Conservation (phyloP, 208 protist genomes). For the Trichomonas vaginalis region DNA sequence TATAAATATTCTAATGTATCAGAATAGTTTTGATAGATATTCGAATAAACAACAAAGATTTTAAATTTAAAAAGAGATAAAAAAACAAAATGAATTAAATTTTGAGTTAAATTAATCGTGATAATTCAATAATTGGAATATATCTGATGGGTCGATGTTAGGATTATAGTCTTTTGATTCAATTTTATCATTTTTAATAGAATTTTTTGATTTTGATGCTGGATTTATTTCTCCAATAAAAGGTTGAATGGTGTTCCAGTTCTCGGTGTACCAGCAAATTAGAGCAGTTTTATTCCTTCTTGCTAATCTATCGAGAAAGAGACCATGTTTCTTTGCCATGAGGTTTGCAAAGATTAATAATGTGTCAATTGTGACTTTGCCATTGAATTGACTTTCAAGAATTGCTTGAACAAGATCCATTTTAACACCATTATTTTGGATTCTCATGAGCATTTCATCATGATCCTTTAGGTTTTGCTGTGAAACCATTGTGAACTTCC, state of each 20-base stretch:
- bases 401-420: not conserved
- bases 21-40: too few relatives aligned
- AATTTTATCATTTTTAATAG: not conserved
- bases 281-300: not conserved
- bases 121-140: not conserved
- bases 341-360: not conserved
- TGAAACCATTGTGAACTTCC: not conserved
- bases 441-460: not conserved
- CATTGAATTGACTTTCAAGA: not conserved
- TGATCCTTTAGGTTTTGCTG: not conserved
- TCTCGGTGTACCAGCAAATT: not conserved
- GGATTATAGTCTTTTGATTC: not conserved
- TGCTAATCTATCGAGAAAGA: not conserved
- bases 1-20: too few relatives aligned
- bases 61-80: too few relatives aligned
- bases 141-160: not conserved
- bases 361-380: not conserved
- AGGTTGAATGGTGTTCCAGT: not conserved
- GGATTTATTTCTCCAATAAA: not conserved
- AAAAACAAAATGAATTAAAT: too few relatives aligned
- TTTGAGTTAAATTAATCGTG: too few relatives aligned
- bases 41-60: too few relatives aligned
- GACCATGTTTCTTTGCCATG: not conserved
- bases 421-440: not conserved
- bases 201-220: not conserved